A percentile compares a stretch with the other conserved stretches of the same genome.
phyloP scores from a whole-genome alignment of 805 yeast species.

The Candida koratica region DNA sequence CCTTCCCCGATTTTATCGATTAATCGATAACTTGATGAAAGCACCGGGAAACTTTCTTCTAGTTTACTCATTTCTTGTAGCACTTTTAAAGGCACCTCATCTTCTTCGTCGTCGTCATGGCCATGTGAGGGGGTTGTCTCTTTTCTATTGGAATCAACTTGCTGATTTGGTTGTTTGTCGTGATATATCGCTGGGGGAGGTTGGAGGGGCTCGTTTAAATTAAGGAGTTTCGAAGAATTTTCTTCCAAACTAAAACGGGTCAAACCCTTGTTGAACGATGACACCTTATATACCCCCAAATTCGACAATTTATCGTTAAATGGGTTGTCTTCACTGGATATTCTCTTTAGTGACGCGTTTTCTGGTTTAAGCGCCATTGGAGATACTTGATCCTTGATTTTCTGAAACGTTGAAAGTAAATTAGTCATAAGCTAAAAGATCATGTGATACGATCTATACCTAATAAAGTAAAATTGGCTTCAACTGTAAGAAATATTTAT shows the following conservation, averaged over 20 bases:
- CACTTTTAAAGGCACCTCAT: conserved; percentile 50
- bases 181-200: conserved; percentile 3
- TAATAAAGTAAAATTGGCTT: not conserved
- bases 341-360: conserved; percentile 7
- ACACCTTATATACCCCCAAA: not conserved
- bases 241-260: conserved; percentile 13
- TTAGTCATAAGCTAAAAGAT: conserved; percentile 9
- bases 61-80: conserved; percentile 56
- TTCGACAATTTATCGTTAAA: conserved; percentile 14
- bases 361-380: conserved; percentile 9
- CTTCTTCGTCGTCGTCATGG: conserved; percentile 26
- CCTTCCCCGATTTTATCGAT: conserved; percentile 66
- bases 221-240: not conserved
- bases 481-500: not conserved
- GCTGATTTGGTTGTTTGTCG: not conserved
- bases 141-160: not conserved
- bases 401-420: conserved; percentile 13
- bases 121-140: conserved; percentile 3
- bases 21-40: conserved; percentile 46
- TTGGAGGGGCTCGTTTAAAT: conserved; percentile 1
- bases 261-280: conserved; percentile 15
- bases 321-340: conserved; percentile 17
- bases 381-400: conserved; percentile 11
- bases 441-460: conserved; percentile 4
- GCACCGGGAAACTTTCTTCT: conserved; percentile 50